A percentile compares a stretch with the other conserved stretches of the same genome.
phyloP scores from a whole-genome alignment of 495 filamentous ascomycete genomes.

The Patellaria atrata region DNA sequence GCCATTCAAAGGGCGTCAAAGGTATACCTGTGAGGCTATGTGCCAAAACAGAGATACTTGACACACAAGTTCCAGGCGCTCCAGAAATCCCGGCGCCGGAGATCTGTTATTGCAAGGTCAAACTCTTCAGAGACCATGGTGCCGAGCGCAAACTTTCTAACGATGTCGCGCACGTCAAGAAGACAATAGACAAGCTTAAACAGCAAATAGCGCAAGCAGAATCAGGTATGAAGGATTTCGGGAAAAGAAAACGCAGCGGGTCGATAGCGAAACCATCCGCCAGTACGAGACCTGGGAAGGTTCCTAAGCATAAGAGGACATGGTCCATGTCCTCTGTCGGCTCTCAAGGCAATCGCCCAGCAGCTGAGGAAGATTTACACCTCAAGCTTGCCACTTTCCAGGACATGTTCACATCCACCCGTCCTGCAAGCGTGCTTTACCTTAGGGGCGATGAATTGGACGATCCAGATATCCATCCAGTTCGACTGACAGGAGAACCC shows the following conservation, averaged over 20 bases:
- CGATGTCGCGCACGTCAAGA: slow-evolving; percentile 82
- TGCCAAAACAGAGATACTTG: slow-evolving; percentile 65
- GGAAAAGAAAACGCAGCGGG: slow-evolving; percentile 68
- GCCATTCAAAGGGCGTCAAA: slow-evolving; percentile 94
- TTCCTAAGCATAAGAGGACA: slow-evolving; percentile 78
- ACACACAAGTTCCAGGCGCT: slow-evolving; percentile 26
- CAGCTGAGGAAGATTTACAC: slow-evolving; percentile 79
- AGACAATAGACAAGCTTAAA: slow-evolving; percentile 86
- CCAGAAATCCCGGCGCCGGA: slow-evolving; percentile 38
- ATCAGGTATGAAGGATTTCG: slow-evolving; percentile 73
- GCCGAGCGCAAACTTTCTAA: slow-evolving; percentile 92
- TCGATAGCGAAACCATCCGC: slow-evolving; percentile 36
- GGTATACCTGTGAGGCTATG: slow-evolving; percentile 87
- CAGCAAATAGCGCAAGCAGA: slow-evolving; percentile 83
- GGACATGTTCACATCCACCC: slow-evolving; percentile 91
- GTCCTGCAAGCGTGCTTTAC: slow-evolving; percentile 70
- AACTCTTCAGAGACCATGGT: slow-evolving; percentile 91
- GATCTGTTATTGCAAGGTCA: slow-evolving; percentile 87
- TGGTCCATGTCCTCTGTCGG: slow-evolving; percentile 92
- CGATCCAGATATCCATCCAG: slow-evolving; percentile 79
- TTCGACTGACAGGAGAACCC: slow-evolving; percentile 55
- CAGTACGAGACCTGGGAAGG: slow-evolving; percentile 51
- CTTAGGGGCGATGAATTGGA: slow-evolving; percentile 72
- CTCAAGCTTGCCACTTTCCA: slow-evolving; percentile 69
- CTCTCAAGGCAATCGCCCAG: slow-evolving; percentile 44